Conservation (phyloP, 164 flowering plant species). For the Akebia trifoliata region DNA sequence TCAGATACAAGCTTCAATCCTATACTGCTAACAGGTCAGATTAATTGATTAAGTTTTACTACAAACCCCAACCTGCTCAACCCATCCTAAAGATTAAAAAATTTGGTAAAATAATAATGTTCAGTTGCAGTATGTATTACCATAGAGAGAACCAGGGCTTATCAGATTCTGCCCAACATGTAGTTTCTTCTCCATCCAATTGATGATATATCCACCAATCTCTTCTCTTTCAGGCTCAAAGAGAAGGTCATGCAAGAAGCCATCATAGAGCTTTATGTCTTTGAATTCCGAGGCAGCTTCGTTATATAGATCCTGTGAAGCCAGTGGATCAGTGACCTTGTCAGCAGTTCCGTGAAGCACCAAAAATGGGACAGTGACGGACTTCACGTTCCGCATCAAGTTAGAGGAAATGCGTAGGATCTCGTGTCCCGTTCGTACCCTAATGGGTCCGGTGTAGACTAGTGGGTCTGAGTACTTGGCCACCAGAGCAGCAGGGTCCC, state of each 20-base stretch:
- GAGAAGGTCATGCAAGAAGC: conserved; percentile 91
- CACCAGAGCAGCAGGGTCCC: conserved; percentile 82
- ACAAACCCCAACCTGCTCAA: too few species aligned
- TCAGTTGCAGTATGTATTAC: neutral
- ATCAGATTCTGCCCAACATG: conserved; percentile 7
- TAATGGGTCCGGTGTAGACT: conserved; percentile 94
- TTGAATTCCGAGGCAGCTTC: conserved; percentile 73
- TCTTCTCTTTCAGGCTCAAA: conserved; percentile 95
- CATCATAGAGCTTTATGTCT: conserved; percentile 88
- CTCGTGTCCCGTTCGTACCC: conserved; percentile 94
- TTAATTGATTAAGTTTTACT: too few species aligned
- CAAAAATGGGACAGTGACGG: conserved; percentile 79
- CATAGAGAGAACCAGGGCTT: too few species aligned
- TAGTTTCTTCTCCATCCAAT: conserved; percentile 76
- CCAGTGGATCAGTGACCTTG: conserved; percentile 86
- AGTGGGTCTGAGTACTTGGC: conserved; percentile 95
- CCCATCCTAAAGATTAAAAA: too few species aligned
- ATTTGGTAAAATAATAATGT: neutral
- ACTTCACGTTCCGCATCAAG: conserved; percentile 69
- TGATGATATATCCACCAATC: conserved; percentile 71
- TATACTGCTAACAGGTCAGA: too few species aligned
- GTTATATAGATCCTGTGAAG: conserved; percentile 80
- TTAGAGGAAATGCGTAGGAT: conserved; percentile 75
- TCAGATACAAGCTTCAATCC: too few species aligned
- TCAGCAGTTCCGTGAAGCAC: conserved; percentile 97